A percentile compares a stretch with the other conserved stretches of the same genome.
Evolutionary conservation across 495 filamentous ascomycete genomes (phyloP).

Genomic region (Penicillium pulvis): DNA sequence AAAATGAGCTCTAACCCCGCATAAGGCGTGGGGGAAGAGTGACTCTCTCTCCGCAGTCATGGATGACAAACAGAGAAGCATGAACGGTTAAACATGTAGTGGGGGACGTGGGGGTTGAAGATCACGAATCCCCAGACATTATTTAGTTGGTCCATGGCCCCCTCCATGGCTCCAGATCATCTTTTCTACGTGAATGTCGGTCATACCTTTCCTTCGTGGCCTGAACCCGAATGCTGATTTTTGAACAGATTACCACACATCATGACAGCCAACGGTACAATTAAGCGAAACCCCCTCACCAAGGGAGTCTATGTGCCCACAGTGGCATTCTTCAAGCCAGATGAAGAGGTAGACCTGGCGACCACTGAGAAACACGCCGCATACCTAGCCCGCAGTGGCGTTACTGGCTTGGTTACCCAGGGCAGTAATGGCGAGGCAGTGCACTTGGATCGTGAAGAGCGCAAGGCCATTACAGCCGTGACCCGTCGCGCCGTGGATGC

Average conservation of each 20-base stretch:
- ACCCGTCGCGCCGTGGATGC: constrained; percentile 76
- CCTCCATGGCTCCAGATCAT: not conserved
- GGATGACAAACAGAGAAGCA: constrained; percentile 12
- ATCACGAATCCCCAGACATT: constrained; percentile 14
- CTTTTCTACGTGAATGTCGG: not conserved
- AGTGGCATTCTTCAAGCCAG: constrained; percentile 65
- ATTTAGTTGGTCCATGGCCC: constrained; percentile 20
- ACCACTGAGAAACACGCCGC: constrained; percentile 76
- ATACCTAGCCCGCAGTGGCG: constrained; percentile 78
- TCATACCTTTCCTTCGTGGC: not conserved
- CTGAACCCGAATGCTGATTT: not conserved
- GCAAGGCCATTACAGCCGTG: constrained; percentile 66
- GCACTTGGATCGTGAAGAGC: constrained; percentile 71
- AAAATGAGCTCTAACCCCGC: constrained; percentile 18
- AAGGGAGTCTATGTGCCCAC: constrained; percentile 70
- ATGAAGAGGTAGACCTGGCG: constrained; percentile 64
- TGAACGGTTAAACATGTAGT: constrained; percentile 19
- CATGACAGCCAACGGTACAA: constrained; percentile 30
- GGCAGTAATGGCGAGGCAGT: constrained; percentile 91
- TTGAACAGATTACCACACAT: constrained; percentile 4
- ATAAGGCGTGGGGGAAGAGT: constrained; percentile 20
- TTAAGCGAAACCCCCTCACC: constrained; percentile 30
- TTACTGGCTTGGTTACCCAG: constrained; percentile 80
- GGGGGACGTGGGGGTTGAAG: constrained; percentile 27
- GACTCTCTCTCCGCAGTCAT: not conserved